Evolutionary conservation across 139 green algal species (phyloP).

Genomic region (Parachlorella kessleri): DNA sequence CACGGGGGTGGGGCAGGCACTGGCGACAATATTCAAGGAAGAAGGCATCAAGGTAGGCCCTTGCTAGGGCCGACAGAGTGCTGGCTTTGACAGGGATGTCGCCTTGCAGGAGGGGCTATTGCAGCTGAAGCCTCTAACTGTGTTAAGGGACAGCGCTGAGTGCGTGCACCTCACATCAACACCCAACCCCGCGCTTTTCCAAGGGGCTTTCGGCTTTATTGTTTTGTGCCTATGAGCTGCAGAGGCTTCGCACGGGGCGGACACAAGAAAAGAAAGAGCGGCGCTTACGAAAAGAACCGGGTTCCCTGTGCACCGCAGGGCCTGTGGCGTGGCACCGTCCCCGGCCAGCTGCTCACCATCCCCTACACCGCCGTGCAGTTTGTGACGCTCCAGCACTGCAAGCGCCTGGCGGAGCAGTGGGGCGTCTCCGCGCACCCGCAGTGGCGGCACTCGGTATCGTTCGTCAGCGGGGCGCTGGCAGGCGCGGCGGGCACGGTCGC

Average conservation of each 20-base stretch:
- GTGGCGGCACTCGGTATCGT: constrained; percentile 66
- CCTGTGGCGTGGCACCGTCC: constrained; percentile 94
- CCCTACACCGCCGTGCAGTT: constrained; percentile 99
- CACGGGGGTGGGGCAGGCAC: constrained; percentile 82
- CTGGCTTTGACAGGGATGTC: background rate
- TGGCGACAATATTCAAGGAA: constrained; percentile 84
- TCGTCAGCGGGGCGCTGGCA: constrained; percentile 83
- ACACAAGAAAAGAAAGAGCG: background rate
- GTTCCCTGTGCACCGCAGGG: constrained; percentile 58
- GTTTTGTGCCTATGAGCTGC: background rate
- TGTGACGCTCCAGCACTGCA: constrained; percentile 82
- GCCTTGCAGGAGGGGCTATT: too few relatives aligned
- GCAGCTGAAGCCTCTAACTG: background rate
- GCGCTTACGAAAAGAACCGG: too few relatives aligned
- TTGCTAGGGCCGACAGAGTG: too few relatives aligned
- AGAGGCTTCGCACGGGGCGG: background rate
- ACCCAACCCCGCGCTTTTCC: background rate
- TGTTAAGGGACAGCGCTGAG: background rate
- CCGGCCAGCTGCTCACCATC: constrained; percentile 90
- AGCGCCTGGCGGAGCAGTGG: constrained; percentile 19
- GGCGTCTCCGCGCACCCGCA: constrained; percentile 11
- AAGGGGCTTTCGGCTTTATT: background rate
- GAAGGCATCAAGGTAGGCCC: constrained; percentile 81
- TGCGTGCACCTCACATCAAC: background rate
- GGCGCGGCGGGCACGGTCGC: constrained; percentile 88